phyloP scores from a whole-genome alignment of 345 rosid genomes.

The Psidium friedrichsthalianum region DNA sequence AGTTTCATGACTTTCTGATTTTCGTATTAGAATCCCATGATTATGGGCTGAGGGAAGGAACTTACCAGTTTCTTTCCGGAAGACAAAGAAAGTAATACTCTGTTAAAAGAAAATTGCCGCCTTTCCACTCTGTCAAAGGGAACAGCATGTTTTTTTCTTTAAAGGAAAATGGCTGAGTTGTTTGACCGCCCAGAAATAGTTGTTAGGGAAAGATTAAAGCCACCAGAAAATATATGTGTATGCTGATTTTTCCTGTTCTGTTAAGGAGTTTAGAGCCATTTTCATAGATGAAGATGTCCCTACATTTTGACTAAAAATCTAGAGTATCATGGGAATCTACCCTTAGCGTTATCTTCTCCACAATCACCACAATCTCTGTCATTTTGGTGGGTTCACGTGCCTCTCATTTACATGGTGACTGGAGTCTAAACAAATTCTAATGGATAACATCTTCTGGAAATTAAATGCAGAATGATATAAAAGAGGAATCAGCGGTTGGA shows the following conservation, averaged over 20 bases:
- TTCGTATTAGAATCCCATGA: not conserved
- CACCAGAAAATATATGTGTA: not conserved
- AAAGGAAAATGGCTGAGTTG: not conserved
- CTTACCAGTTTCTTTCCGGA: not conserved
- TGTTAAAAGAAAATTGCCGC: not conserved
- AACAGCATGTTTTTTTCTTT: not conserved
- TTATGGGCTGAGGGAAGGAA: not conserved
- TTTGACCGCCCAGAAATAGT: not conserved
- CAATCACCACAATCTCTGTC: not conserved
- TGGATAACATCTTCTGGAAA: not conserved
- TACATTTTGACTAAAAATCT: not conserved
- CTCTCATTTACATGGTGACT: not conserved
- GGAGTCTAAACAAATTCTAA: not conserved
- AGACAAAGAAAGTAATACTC: not conserved
- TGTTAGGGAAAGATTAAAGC: not conserved
- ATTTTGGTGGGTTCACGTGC: not conserved
- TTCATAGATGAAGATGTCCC: not conserved
- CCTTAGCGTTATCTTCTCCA: not conserved
- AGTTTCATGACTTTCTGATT: not conserved
- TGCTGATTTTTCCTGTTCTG: not conserved
- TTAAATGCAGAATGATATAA: slow-evolving; percentile 72
- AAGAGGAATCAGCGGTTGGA: slow-evolving; percentile 96
- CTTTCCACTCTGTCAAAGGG: not conserved
- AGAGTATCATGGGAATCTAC: not conserved
- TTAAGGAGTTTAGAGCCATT: not conserved